Conservation (phyloP, 371 early-diverging fungal species). For the Syncephalis plumigaleata region DNA sequence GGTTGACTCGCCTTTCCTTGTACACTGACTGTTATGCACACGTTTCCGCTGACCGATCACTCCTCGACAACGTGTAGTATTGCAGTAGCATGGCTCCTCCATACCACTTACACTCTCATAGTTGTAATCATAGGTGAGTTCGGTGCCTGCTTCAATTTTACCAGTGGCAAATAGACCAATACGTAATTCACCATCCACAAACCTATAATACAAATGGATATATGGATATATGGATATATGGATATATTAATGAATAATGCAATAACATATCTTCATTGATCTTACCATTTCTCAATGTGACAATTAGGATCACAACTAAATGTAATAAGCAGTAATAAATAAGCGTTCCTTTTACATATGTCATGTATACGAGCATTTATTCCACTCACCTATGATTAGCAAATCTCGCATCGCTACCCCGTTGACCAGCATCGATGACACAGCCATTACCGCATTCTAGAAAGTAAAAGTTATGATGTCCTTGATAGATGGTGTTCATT, state of each 20-base stretch:
- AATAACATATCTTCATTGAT: not conserved
- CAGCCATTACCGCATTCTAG: conserved; percentile 54
- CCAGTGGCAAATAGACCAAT: conserved; percentile 60
- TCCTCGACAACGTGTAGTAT: conserved; percentile 48
- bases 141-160: conserved; percentile 49
- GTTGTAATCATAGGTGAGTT: conserved; percentile 78
- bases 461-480: conserved; percentile 60
- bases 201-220: conserved; percentile 16
- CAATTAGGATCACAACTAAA: conserved; percentile 78
- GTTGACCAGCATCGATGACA: conserved; percentile 57
- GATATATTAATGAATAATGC: not conserved
- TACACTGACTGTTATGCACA: conserved; percentile 8
- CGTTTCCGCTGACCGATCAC: conserved; percentile 18
- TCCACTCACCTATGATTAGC: conserved; percentile 38
- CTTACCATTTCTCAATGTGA: conserved; percentile 75
- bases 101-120: conserved; percentile 50
- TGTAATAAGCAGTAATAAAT: not conserved
- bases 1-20: conserved; percentile 10
- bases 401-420: conserved; percentile 60
- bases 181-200: conserved; percentile 42
- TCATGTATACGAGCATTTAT: too few species aligned
- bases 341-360: not conserved
- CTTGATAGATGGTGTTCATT: conserved; percentile 49
- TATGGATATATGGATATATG: too few species aligned
- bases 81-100: conserved; percentile 56